A percentile compares a stretch with the other conserved stretches of the same genome.
Evolutionary conservation across 176 grass and related monocot species (phyloP).

Genomic region (Cocos nucifera): DNA sequence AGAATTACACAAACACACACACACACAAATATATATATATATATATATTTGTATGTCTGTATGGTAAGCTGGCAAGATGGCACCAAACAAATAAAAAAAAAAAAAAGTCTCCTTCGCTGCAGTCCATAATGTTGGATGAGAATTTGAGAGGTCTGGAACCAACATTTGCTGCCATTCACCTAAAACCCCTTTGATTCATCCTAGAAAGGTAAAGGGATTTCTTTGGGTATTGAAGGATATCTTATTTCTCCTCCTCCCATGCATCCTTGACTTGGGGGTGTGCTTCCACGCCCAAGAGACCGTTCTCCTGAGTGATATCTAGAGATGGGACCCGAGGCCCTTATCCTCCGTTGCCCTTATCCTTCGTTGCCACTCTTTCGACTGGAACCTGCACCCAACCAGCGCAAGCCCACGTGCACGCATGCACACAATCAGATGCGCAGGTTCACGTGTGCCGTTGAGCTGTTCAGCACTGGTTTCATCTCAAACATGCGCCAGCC

Average conservation of each 20-base stretch:
- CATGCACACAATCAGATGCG: conserved; percentile 5
- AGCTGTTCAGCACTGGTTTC: conserved; percentile 9
- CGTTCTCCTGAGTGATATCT: too few species aligned
- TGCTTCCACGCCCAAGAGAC: too few species aligned
- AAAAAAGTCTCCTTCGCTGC: conserved; percentile 13
- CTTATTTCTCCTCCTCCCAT: background rate
- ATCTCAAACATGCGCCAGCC: background rate
- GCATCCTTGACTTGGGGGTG: too few species aligned
- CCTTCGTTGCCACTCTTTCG: background rate
- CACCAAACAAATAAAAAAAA: background rate
- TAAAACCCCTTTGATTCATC: background rate
- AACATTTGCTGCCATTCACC: conserved; percentile 13
- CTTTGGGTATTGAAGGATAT: background rate
- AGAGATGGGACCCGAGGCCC: too few species aligned
- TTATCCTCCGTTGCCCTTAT: background rate
- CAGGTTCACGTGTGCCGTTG: background rate
- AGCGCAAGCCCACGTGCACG: conserved; percentile 16
- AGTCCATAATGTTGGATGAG: conserved; percentile 13
- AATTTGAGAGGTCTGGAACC: conserved; percentile 15
- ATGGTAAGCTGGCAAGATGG: too few species aligned
- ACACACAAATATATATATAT: too few species aligned
- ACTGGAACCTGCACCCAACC: background rate
- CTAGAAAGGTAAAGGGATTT: too few species aligned
- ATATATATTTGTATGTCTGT: too few species aligned
- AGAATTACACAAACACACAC: background rate